Conservation (phyloP, 1,139 yeast species). For the Sugiyamaella pinicola region DNA sequence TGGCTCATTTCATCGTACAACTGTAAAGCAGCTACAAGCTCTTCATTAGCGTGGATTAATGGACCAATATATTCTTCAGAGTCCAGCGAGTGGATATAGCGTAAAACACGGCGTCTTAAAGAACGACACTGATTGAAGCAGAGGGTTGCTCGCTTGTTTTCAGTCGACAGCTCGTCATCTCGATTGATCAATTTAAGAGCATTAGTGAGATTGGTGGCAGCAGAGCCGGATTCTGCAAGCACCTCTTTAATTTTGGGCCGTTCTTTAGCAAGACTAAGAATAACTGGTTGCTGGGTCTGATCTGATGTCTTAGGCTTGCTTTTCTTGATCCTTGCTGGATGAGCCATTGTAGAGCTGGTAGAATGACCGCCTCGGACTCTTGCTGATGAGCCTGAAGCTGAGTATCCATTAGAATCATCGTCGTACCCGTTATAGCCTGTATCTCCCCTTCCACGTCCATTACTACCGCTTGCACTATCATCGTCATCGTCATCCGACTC, state of each 20-base stretch:
- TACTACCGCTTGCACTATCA: constrained; percentile 9
- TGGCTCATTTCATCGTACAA: constrained; percentile 63
- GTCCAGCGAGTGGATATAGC: constrained; percentile 80
- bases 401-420: constrained; percentile 37
- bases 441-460: neutral
- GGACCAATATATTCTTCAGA: constrained; percentile 84
- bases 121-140: constrained; percentile 75
- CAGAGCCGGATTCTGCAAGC: constrained; percentile 75
- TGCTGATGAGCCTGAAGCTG: constrained; percentile 17
- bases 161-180: constrained; percentile 58
- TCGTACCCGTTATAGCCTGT: constrained; percentile 3
- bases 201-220: constrained; percentile 72
- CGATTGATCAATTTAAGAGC: constrained; percentile 57
- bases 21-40: constrained; percentile 71
- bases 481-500: constrained; percentile 24
- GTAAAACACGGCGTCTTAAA: constrained; percentile 72
- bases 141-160: constrained; percentile 58
- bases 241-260: constrained; percentile 69
- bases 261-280: constrained; percentile 64
- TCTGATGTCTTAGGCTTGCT: constrained; percentile 7
- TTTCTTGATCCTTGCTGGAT: neutral
- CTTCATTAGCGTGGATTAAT: constrained; percentile 85
- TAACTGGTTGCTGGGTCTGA: constrained; percentile 21
- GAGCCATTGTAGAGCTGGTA: neutral
- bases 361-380: constrained; percentile 24